Evolutionary conservation across 2,329 filamentous ascomycete genomes (phyloP).

Genomic region (Microdochium bolleyi): DNA sequence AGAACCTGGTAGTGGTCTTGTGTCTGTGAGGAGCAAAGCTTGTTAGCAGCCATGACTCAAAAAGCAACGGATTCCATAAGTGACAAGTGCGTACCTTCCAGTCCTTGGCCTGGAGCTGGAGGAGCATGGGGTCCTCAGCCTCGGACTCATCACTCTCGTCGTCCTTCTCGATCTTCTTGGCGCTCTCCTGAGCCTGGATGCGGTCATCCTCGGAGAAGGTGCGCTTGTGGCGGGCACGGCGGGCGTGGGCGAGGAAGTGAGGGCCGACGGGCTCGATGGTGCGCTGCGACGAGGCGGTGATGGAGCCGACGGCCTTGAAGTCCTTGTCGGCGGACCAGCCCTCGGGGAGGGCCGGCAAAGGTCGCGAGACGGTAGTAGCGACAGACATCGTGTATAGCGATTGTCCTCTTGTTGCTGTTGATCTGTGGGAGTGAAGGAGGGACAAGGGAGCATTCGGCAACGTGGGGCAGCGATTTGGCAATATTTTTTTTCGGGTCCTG

Average conservation of each 20-base stretch:
- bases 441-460: conserved; percentile 3
- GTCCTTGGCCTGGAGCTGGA: conserved; percentile 92
- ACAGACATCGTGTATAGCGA: conserved; percentile 50
- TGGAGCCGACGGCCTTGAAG: conserved; percentile 74
- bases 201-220: conserved; percentile 98
- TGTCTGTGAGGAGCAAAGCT: conserved; percentile 37
- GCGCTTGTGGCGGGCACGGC: conserved; percentile 89
- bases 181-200: conserved; percentile 88
- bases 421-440: conserved; percentile 7
- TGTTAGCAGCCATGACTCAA: conserved; percentile 1
- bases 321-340: conserved; percentile 86
- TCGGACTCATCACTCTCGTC: conserved; percentile 90
- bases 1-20: conserved; percentile 99
- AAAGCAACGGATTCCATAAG: too few relatives aligned
- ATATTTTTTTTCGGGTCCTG: conserved; percentile 7
- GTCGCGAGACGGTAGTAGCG: conserved; percentile 50
- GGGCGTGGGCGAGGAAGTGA: conserved; percentile 95
- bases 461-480: conserved; percentile 6
- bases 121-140: conserved; percentile 84
- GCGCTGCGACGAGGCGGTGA: conserved; percentile 72
- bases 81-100: conserved; percentile 97
- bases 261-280: conserved; percentile 94
- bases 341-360: conserved; percentile 67
- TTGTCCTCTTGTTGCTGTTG: conserved; percentile 4
- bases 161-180: conserved; percentile 91